These are phyloP conservation scores for Geotrichum carabidarum DNA, from an alignment of 1,139 yeast genomes.

Conservation along the genomic window DNA sequence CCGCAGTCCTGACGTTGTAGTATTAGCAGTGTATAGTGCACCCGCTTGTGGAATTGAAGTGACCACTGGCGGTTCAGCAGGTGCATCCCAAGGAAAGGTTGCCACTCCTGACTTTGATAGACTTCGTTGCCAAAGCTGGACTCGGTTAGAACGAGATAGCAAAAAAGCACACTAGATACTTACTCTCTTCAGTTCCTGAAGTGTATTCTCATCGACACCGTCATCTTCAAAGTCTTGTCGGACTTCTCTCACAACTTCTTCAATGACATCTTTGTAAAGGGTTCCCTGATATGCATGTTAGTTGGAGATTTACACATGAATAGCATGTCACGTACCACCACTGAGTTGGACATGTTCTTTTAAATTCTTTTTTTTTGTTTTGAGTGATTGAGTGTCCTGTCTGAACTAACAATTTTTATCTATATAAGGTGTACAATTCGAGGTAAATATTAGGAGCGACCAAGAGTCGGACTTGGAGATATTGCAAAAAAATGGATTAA, in stretches of 20 bases:
- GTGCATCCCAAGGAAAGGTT: constrained; percentile 67
- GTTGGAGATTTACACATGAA: not conserved
- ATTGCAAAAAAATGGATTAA: not conserved
- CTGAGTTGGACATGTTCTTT: constrained; percentile 13
- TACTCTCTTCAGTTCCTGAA: constrained; percentile 68
- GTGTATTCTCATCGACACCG: constrained; percentile 87
- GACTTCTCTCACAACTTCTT: constrained; percentile 85
- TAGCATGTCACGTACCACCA: constrained; percentile 13
- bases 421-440: not conserved
- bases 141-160: not conserved
- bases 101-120: constrained; percentile 70
- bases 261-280: constrained; percentile 75
- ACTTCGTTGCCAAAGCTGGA: constrained; percentile 70
- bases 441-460: too few species aligned
- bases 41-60: constrained; percentile 15
- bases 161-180: constrained; percentile 7
- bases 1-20: constrained; percentile 34
- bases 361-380: not conserved
- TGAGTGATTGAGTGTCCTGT: not conserved
- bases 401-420: not conserved
- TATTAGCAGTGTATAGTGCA: constrained; percentile 22
- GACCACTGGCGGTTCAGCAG: not conserved
- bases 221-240: constrained; percentile 93
- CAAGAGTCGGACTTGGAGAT: not conserved
- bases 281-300: constrained; percentile 21